Evolutionary conservation across 2,329 filamentous ascomycete species (phyloP), one percentile per base, ranked within the genome.

Genomic region (Colletotrichum tamarilloi): DNA sequence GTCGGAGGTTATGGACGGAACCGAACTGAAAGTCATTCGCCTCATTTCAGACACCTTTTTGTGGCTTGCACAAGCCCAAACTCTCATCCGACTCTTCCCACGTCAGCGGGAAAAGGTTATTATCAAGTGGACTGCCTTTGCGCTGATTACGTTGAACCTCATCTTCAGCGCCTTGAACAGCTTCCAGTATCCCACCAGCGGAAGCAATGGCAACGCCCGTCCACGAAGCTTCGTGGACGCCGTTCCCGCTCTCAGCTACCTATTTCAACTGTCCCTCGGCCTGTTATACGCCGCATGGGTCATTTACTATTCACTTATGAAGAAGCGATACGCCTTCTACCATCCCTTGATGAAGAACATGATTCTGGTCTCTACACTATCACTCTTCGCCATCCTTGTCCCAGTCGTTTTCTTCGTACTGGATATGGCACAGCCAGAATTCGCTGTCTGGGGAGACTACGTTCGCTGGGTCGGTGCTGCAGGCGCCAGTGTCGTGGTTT

Each of bases 91-190:
- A 66, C 87, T 99, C 1, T 99, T 99, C 77, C 97, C 97, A 8
- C 94, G 97, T 42, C 96, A 98, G 80, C 94, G 97, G 79, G 97
- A 99, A 84, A 98, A 98, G 84, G 92, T 98, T 65, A 94, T 98
- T 76, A 99, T 99, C 84, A 98, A 98, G 85, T 99, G 96, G 96
- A 95, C 96, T 19, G 97, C 96, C 1, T 98, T 98, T 80, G 95
- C 93, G 3, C 89, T 99, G 70, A 98, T 99, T 79, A 90, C 95
- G 0, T 88, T 98, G 73, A 96, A 98, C 80, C 92, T 96, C 56
- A 91, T 95, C 12, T 99, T 99, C 82, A 95, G 93, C 79, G 95
- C 93, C 60, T 89, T 98, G 72, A 97, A 98, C 85, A 97, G 94
- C 78, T 98, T 98, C 79, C 81, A 87, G 65, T 90, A 88, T 77